A percentile compares a stretch with the other conserved stretches of the same genome.
Evolutionary conservation across 441 rosid genomes (phyloP).

Genomic region (Euphorbia celastroides): DNA sequence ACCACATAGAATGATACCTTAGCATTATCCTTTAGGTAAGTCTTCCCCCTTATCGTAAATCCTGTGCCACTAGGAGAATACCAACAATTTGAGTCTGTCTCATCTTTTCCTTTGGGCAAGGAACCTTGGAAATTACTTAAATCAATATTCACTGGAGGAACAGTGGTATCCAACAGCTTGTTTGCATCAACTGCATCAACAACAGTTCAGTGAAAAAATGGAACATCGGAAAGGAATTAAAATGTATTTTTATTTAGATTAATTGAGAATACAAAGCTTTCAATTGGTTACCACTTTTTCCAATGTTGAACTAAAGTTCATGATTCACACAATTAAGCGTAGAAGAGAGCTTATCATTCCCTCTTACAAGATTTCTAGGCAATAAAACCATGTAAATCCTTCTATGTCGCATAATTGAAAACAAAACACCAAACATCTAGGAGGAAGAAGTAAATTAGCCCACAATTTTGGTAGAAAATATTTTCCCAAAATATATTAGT

Average conservation of each 20-base stretch:
- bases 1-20: constrained; percentile 46
- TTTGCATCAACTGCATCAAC: constrained; percentile 49
- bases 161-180: constrained; percentile 60
- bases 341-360: no score
- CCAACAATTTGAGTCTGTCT: constrained; percentile 88
- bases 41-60: constrained; percentile 93
- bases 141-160: constrained; percentile 48
- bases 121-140: constrained; percentile 57
- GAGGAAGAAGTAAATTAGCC: no score
- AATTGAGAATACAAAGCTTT: neutral
- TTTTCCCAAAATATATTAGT: neutral
- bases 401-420: no score
- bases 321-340: neutral
- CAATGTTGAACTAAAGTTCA: neutral
- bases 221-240: neutral
- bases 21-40: constrained; percentile 73
- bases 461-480: no score
- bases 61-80: constrained; percentile 79
- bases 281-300: neutral
- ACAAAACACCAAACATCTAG: no score
- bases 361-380: no score
- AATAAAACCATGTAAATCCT: no score
- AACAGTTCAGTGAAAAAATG: neutral
- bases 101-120: constrained; percentile 55
- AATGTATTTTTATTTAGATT: neutral